Conservation (phyloP, 371 early-diverging fungal genomes). For the Vavraia culicis region DNA sequence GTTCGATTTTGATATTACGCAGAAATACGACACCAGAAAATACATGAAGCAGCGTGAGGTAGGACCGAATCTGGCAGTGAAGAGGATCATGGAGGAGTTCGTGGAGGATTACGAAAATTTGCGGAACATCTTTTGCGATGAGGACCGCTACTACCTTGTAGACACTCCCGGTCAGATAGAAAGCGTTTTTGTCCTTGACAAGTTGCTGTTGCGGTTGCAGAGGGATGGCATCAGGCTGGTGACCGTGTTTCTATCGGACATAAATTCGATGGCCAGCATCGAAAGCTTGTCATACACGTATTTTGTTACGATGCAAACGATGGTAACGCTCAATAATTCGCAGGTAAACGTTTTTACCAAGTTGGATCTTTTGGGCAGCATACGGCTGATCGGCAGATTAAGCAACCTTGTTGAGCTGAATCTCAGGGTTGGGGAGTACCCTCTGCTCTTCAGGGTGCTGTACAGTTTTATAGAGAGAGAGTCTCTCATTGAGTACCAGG, state of each 20-base stretch:
- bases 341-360: conserved; percentile 21
- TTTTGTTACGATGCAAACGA: conserved; percentile 11
- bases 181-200: conserved; percentile 8
- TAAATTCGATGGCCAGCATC: conserved; percentile 11
- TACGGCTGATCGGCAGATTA: conserved; percentile 1
- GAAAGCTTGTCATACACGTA: conserved; percentile 19
- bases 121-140: conserved; percentile 1
- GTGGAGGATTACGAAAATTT: conserved; percentile 4
- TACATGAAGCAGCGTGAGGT: conserved; percentile 9
- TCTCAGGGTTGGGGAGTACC: not conserved
- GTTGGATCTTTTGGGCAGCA: not conserved
- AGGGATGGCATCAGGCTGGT: conserved; percentile 12
- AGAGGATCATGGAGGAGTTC: conserved; percentile 16
- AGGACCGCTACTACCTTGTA: conserved; percentile 11
- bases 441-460: not conserved
- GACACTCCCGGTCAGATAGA: conserved; percentile 35
- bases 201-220: conserved; percentile 4
- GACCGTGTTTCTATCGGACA: conserved; percentile 20
- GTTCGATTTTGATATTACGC: conserved; percentile 15
- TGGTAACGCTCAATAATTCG: conserved; percentile 15
- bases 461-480: conserved; percentile 9
- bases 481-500: conserved; percentile 9
- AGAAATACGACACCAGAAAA: not conserved
- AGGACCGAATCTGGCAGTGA: conserved; percentile 25
- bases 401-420: not conserved